These are phyloP conservation scores for Lachnellula hyalina DNA, from an alignment of 2,329 filamentous ascomycete species.

Conservation along the genomic window DNA sequence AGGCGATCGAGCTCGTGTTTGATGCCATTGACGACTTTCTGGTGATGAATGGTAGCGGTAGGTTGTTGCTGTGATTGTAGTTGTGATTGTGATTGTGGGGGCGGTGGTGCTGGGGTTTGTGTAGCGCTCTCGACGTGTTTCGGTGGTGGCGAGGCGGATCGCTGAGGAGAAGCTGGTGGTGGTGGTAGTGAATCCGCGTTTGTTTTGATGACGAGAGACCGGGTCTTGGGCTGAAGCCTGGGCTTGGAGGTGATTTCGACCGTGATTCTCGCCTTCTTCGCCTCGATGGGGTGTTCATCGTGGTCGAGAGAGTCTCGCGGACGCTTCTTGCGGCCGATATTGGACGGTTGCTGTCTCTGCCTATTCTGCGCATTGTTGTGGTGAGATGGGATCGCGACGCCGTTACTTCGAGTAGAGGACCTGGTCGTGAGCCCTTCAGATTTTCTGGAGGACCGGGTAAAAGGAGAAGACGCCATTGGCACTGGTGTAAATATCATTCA, in stretches of 20 bases:
- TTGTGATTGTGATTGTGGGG: slow-evolving; percentile 23
- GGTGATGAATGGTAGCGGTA: slow-evolving; percentile 37
- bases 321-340: slow-evolving; percentile 43
- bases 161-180: slow-evolving; percentile 9
- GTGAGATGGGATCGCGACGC: slow-evolving; percentile 27
- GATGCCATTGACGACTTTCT: slow-evolving; percentile 57
- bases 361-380: slow-evolving; percentile 28
- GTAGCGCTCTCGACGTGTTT: slow-evolving; percentile 14
- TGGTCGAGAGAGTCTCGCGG: slow-evolving; percentile 40
- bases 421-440: not conserved
- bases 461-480: slow-evolving; percentile 45
- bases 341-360: slow-evolving; percentile 23
- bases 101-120: slow-evolving; percentile 24
- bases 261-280: slow-evolving; percentile 47
- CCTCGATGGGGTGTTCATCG: slow-evolving; percentile 40
- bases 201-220: slow-evolving; percentile 19
- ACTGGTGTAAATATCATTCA: slow-evolving; percentile 27
- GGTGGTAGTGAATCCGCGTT: slow-evolving; percentile 22
- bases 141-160: slow-evolving; percentile 12
- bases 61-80: slow-evolving; percentile 2
- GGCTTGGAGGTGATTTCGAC: slow-evolving; percentile 45
- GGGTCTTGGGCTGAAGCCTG: slow-evolving; percentile 13
- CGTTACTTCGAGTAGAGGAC: slow-evolving; percentile 18
- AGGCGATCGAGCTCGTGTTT: slow-evolving; percentile 55
- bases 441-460: slow-evolving; percentile 42